Conservation (phyloP, 2,329 filamentous ascomycete genomes). For the Penicillium sp. region DNA sequence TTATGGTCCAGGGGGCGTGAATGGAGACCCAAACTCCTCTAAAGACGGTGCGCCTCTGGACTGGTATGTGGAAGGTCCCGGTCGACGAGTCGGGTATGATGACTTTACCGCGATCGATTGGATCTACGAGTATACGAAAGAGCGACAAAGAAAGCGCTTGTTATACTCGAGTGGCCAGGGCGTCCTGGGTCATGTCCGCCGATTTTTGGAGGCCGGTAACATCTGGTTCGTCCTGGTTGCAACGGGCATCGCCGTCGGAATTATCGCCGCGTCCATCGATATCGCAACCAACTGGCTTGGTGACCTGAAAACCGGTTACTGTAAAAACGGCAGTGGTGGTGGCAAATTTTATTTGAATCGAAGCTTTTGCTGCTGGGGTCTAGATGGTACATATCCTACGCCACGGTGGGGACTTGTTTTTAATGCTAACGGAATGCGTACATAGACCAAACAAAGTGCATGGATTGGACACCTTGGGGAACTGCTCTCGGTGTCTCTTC, state of each 20-base stretch:
- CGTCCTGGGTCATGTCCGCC: constrained; percentile 69
- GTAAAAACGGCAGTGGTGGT: constrained; percentile 72
- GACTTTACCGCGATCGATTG: constrained; percentile 97
- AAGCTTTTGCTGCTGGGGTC: constrained; percentile 89
- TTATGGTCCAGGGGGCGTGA: constrained; percentile 20
- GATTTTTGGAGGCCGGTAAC: constrained; percentile 80
- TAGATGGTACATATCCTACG: constrained; percentile 58
- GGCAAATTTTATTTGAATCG: constrained; percentile 90
- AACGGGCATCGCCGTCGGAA: constrained; percentile 79
- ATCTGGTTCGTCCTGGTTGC: constrained; percentile 87
- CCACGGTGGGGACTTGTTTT: background rate
- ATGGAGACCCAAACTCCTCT: constrained; percentile 27
- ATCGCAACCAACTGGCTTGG: constrained; percentile 90
- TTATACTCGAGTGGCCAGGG: constrained; percentile 70
- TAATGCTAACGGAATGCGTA: constrained; percentile 14
- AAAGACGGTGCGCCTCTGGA: constrained; percentile 56
- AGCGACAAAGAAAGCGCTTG: constrained; percentile 81
- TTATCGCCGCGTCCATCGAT: constrained; percentile 85
- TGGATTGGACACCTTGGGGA: constrained; percentile 86
- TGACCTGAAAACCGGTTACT: constrained; percentile 88
- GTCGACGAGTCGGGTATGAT: constrained; percentile 88
- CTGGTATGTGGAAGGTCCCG: constrained; percentile 89
- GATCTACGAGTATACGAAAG: constrained; percentile 98
- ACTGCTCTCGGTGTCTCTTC: constrained; percentile 67
- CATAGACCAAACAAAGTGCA: constrained; percentile 70